phyloP scores from a whole-genome alignment of 2,329 filamentous ascomycete genomes.

The Exophiala spinifera region DNA sequence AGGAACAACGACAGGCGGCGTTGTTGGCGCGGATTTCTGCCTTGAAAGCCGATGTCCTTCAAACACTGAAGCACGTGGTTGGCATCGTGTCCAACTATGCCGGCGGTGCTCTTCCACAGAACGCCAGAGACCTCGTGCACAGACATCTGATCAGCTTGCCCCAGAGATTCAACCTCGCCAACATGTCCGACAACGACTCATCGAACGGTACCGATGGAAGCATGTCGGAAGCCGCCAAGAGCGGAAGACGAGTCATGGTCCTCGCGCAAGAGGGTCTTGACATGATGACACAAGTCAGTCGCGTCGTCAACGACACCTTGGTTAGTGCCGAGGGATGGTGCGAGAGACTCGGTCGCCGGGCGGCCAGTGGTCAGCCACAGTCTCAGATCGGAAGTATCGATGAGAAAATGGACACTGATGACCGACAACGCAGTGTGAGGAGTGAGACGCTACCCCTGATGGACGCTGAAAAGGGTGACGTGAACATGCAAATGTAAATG shows the following conservation, averaged over 20 bases:
- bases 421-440: neutral
- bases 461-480: neutral
- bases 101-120: conserved; percentile 85
- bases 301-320: conserved; percentile 84
- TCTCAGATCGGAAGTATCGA: neutral
- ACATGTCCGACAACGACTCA: conserved; percentile 44
- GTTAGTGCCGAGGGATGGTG: conserved; percentile 91
- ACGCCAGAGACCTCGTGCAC: conserved; percentile 78
- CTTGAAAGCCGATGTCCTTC: conserved; percentile 69
- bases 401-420: conserved; percentile 13
- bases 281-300: conserved; percentile 89
- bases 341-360: conserved; percentile 64
- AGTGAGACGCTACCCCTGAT: no score
- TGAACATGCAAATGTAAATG: conserved; percentile 20
- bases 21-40: conserved; percentile 60
- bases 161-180: conserved; percentile 74
- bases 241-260: conserved; percentile 74
- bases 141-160: conserved; percentile 81
- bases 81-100: conserved; percentile 84
- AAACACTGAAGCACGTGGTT: conserved; percentile 76
- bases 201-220: conserved; percentile 45
- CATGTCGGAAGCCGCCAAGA: conserved; percentile 48
- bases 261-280: conserved; percentile 88
- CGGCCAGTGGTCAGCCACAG: conserved; percentile 15
- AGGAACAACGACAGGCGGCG: conserved; percentile 51